Evolutionary conservation across 805 yeast genomes (phyloP), one percentile per base, ranked within the genome.

Genomic region (Candida krabiensis): DNA sequence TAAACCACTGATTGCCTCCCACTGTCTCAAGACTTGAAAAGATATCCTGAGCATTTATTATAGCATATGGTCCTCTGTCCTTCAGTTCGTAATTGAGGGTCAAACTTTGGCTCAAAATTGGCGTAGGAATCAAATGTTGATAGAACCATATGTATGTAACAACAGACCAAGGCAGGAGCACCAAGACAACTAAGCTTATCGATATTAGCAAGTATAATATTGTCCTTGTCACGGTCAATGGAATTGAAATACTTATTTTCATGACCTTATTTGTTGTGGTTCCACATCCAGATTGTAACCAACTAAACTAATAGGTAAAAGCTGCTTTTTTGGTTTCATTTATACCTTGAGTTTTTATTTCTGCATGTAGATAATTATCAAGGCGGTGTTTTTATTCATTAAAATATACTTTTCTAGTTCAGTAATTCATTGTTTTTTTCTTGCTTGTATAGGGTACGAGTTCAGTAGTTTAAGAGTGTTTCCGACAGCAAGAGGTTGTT

Each of bases 101-200:
- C 12, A 55, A 37, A 3, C 27, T 18, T 11, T 40, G 44, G 19
- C 35, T 35, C 11, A 50, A 28, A 4, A 51, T 19, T 1, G 55
- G 52, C 3, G 44, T 34, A 1, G 68, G 67, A 8, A 64, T 47
- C 14, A 64, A 42, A 34, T 44, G 43, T 24, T 52, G 47, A 49
- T 60, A 56, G 42, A 63, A 63, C 39, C 52, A 53, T 28, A 58
- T 30, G 41, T 55, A 63, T 14, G 66, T 41, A 9, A 63, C 25
- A 7, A 60, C 27, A 1, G 68, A 62, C 46, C 60, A 50, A 5
- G 69, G 69, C 6, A 62, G 36, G 12, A 64, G 52, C 13, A 62
- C 47, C 9, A 52, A 19, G n/a, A 49, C 33, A 2, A 59, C 32
- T 4, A 62, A 38, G 5, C 43, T 24, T 12, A 27, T 16, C 11